Evolutionary conservation across 257 asterid species (phyloP).

Genomic region (Cordia subcordata): DNA sequence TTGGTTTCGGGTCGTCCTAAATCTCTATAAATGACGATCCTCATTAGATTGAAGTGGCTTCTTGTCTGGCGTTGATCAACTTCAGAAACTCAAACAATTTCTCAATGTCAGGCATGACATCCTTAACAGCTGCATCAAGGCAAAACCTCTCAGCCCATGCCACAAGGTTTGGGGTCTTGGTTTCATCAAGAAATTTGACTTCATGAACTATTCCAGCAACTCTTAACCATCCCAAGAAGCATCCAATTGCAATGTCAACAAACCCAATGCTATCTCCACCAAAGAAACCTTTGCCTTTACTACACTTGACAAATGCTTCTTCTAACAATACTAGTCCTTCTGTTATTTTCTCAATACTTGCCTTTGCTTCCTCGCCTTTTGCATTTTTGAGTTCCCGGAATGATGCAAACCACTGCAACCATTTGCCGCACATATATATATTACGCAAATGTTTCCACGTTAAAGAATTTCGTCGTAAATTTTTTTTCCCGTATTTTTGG

Average conservation of each 20-base stretch:
- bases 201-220: slow-evolving; percentile 34
- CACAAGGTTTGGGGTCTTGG: slow-evolving; percentile 22
- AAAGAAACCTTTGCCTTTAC: slow-evolving; percentile 48
- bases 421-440: neutral
- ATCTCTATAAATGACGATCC: no score
- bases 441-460: no score
- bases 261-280: slow-evolving; percentile 53
- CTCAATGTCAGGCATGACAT: slow-evolving; percentile 8
- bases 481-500: no score
- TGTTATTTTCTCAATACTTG: slow-evolving; percentile 15
- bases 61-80: neutral
- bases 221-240: slow-evolving; percentile 43
- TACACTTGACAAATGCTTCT: slow-evolving; percentile 28
- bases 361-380: slow-evolving; percentile 24
- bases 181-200: slow-evolving; percentile 22
- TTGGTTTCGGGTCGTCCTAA: no score
- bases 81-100: slow-evolving; percentile 2
- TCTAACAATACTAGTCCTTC: slow-evolving; percentile 28
- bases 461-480: no score
- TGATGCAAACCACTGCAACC: slow-evolving; percentile 29
- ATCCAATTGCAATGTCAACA: slow-evolving; percentile 55
- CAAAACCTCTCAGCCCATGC: slow-evolving; percentile 13
- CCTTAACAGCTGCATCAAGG: slow-evolving; percentile 9
- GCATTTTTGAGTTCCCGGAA: slow-evolving; percentile 7
- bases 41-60: no score